Base-by-base conservation (phyloP, 2,329 filamentous ascomycete genomes). In the Cordyceps pruinosa region DNA sequence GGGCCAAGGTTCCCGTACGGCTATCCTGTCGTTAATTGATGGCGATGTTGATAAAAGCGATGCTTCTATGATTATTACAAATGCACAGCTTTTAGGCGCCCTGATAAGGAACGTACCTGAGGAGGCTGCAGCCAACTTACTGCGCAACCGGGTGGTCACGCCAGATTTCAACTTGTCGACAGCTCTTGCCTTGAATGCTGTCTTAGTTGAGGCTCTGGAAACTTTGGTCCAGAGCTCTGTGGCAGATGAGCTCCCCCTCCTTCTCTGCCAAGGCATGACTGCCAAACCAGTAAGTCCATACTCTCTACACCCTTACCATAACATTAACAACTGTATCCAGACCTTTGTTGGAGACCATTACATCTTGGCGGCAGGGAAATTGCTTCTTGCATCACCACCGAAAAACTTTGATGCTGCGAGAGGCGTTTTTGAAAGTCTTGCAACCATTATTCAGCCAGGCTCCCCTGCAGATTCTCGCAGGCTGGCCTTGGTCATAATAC, bases 11-110 rank as follows among this genome's bases (percentile, higher is more conserved):
- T 97, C 93, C 48, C 86, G 92, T 56, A 82, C 85, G 59, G 86
- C 92, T n/a, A 90, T 99, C 26, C 77, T 99, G 49, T 82, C 84
- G 44, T 78, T 99, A 49, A 97, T 99, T 66, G 94, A 97, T 70
- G 85, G 85, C 63, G 91, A 96, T 60, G 76, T 81, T 4, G 88
- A 90, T 59, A 88, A 89, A 62, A 80, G 80, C 46, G 89, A 91
- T 66, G 82, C 85, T 69, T 77, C 83, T 17, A 93, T 95, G 83
- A 86, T 87, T 13, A 89, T 96, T 56, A 96, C 92, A 8, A 91
- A 96, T 66, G 91, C 94, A 28, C 91, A 89, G 68, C 81, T 99
- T 17, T 82, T 99, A 15, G 93, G 92, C 50, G 91, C 90, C 3
- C 81, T 99, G 52, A 87, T 97, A 65, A 93, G 91, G 75, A 91